Base-by-base conservation (phyloP, 441 rosid genomes). In the Cnidoscolus chayamansa region DNA sequence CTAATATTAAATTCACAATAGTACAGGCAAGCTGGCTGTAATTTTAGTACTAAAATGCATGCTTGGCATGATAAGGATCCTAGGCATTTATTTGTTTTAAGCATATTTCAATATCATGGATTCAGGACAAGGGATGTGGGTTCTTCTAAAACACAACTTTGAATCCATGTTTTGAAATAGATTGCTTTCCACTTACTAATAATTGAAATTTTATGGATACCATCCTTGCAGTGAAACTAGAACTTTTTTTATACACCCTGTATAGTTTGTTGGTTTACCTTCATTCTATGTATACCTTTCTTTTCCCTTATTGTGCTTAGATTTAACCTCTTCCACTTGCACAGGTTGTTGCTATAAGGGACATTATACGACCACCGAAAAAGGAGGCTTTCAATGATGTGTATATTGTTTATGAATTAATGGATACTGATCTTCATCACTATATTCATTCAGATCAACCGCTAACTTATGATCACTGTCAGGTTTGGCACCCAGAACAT, bases 361-460 rank as follows among this genome's bases (percentile, higher is more conserved):
- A 92, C 85, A 89, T 92, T 71, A 89, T 92, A 71, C 85, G 88
- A 59, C 94, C 94, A 19, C 96, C 98, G 4, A 85, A 81, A 73
- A 86, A 79, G 79, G 96, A 89, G 73, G 86, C 80, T 75, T 89
- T 94, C 85, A 90, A 92, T 68, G 99, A 94, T 74, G 98, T 94
- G 13, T 94, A 90, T 83, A 90, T 86, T 54, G 96, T 92, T 68
- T 89, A 81, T 77, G 99, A 92, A 78, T 81, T 92, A 73, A 88
- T 92, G 98, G 98, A 90, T 81, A 90, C 94, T 71, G 97, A 92
- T 85, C 94, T 94, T 66, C 91, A 88, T 80, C 90, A 89, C 74
- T 87, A 88, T 69, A 87, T 94, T 45, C 92, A 88, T 45, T 90
- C 99, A 53, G 82, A 79, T 75, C 97, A 90, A 78, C 60, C 73